Conservation (phyloP, 2,329 filamentous ascomycete genomes). For the Aspergillus uvarum region DNA sequence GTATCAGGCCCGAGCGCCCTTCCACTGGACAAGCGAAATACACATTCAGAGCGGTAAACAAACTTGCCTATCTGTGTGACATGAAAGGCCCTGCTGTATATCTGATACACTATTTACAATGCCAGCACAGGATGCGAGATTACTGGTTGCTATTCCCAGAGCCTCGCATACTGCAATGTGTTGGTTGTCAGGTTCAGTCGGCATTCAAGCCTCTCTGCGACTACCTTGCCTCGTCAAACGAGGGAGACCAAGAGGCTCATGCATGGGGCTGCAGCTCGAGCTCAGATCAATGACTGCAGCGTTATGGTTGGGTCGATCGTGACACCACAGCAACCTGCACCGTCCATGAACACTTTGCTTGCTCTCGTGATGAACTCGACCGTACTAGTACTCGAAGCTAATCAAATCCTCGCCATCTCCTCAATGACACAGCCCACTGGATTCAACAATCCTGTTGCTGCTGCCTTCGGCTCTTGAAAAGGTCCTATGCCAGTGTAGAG, state of each 20-base stretch:
- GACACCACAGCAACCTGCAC: not conserved
- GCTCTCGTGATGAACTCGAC: not conserved
- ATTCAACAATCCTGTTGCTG: not conserved
- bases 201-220: constrained; percentile 9
- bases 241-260: not conserved
- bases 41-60: constrained; percentile 14
- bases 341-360: not conserved
- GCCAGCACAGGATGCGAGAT: not conserved
- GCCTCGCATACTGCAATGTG: not conserved
- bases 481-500: not conserved
- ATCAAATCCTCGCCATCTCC: not conserved
- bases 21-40: constrained; percentile 4
- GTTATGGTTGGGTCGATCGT: not conserved
- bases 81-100: constrained; percentile 17
- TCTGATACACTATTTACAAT: constrained; percentile 5
- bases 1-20: constrained; percentile 17
- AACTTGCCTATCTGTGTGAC: constrained; percentile 23
- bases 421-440: not conserved
- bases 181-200: constrained; percentile 4
- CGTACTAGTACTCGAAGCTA: not conserved
- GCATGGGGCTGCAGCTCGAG: not conserved
- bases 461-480: not conserved
- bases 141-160: not conserved
- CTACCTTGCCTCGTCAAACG: constrained; percentile 2
- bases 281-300: not conserved